These are phyloP conservation scores for Rhizophora apiculata DNA, from an alignment of 345 rosid genomes.

Conservation along the genomic window DNA sequence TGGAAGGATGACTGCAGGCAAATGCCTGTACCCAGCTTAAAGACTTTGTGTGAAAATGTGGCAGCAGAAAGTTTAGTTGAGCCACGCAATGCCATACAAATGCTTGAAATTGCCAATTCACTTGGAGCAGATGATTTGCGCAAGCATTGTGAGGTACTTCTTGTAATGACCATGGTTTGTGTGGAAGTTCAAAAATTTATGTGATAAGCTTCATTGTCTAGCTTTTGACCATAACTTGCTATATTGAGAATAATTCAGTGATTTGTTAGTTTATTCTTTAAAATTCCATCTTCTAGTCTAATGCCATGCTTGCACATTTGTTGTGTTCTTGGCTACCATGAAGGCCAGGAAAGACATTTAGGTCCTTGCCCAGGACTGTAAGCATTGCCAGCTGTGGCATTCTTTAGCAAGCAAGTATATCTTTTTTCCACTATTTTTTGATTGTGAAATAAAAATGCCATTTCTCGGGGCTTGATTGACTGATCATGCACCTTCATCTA, in stretches of 20 bases:
- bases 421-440: too few relatives aligned
- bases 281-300: too few relatives aligned
- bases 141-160: conserved; percentile 86
- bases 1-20: conserved; percentile 33
- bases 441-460: too few relatives aligned
- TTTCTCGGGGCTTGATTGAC: too few relatives aligned
- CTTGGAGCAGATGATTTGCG: conserved; percentile 79
- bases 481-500: too few relatives aligned
- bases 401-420: too few relatives aligned
- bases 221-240: neutral
- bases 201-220: neutral
- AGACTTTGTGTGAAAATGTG: conserved; percentile 77
- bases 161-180: neutral
- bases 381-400: too few relatives aligned
- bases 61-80: conserved; percentile 93
- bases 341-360: too few relatives aligned
- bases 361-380: too few relatives aligned
- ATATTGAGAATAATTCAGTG: neutral
- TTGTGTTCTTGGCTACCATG: too few relatives aligned
- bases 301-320: too few relatives aligned
- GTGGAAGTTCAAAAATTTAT: neutral
- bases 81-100: conserved; percentile 79
- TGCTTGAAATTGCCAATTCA: conserved; percentile 94
- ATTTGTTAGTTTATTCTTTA: too few relatives aligned
- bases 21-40: conserved; percentile 59